Evolutionary conservation across 2,329 filamentous ascomycete genomes (phyloP).

Genomic region (Calonectria hongkongensis): DNA sequence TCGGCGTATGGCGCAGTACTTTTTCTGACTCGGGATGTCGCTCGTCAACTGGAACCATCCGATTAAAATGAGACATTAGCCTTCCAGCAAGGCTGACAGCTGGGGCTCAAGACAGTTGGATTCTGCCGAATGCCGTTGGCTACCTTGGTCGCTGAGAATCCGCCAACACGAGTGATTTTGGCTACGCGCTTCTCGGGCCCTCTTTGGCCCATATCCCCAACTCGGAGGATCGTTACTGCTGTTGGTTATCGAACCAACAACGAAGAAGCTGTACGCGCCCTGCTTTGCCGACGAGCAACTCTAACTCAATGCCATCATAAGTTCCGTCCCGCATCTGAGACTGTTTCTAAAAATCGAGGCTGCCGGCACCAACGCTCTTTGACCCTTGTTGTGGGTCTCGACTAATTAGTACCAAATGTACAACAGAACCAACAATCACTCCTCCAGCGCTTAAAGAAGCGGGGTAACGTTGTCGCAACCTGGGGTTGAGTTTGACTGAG

Average conservation of each 20-base stretch:
- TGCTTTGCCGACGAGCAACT: neutral
- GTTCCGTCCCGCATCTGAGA: neutral
- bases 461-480: neutral
- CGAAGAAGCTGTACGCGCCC: neutral
- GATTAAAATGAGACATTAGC: neutral
- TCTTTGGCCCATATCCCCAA: neutral
- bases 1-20: no score
- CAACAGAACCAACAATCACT: neutral
- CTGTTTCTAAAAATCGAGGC: conserved; percentile 3
- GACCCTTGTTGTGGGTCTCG: neutral
- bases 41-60: neutral
- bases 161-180: neutral
- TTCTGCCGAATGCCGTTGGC: neutral
- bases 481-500: neutral
- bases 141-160: no score
- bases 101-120: neutral
- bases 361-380: neutral
- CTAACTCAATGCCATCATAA: neutral
- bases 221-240: neutral
- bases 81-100: neutral
- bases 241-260: neutral
- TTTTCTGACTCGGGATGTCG: neutral
- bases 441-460: conserved; percentile 10
- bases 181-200: neutral
- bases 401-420: conserved; percentile 6